Conservation (phyloP, 2,329 filamentous ascomycete genomes). For the Fusarium metavorans region DNA sequence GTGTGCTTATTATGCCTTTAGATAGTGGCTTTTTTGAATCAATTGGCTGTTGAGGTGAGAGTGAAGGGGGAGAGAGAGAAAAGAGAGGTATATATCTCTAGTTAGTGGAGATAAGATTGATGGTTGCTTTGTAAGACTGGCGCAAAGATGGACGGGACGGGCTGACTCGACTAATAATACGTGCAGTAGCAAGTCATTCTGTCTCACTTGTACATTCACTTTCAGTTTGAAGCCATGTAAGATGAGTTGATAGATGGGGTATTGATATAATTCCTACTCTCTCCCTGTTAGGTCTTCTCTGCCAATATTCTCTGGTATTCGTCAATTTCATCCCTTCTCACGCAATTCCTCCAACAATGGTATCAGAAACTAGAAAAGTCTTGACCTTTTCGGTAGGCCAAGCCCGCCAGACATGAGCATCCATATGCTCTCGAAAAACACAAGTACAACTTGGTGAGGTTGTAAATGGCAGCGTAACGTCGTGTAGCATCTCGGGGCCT, state of each 20-base stretch:
- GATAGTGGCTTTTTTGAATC: neutral
- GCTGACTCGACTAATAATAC: neutral
- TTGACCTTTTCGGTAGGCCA: neutral
- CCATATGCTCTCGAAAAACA: neutral
- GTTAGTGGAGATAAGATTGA: neutral
- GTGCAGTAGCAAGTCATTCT: neutral
- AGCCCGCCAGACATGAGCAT: neutral
- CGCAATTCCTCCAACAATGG: conserved; percentile 9
- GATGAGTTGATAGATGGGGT: neutral
- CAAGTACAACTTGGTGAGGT: neutral
- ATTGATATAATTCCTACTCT: neutral
- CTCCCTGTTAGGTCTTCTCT: neutral
- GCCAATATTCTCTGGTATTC: neutral
- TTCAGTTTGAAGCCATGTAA: neutral
- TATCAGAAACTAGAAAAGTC: neutral
- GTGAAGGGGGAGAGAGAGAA: neutral
- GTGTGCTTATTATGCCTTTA: conserved; percentile 21
- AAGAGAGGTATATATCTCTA: neutral
- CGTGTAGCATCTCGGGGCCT: neutral
- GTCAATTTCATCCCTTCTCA: conserved; percentile 9
- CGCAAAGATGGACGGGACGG: neutral
- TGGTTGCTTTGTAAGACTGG: conserved; percentile 1
- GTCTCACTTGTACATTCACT: neutral
- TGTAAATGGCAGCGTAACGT: neutral
- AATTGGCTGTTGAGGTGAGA: neutral